Conservation (phyloP, 2,329 filamentous ascomycete species). For the Phaeosphaeriaceae sp. region DNA sequence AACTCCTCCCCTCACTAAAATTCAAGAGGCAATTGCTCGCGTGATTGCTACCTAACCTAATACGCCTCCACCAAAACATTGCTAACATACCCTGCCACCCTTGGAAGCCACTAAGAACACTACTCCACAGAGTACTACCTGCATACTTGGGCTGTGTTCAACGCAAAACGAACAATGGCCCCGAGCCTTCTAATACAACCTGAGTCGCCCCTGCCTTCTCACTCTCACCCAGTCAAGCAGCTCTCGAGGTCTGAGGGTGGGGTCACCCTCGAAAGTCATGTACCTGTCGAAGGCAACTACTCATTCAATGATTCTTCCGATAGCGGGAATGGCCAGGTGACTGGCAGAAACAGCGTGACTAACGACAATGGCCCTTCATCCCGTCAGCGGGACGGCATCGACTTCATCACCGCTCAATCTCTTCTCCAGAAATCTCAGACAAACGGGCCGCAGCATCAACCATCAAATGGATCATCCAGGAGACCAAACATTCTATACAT, state of each 20-base stretch:
- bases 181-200: conserved; percentile 37
- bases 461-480: conserved; percentile 19
- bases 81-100: too few species aligned
- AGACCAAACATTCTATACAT: conserved; percentile 87
- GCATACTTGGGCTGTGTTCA: too few species aligned
- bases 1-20: conserved; percentile 2
- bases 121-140: too few species aligned
- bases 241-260: conserved; percentile 21
- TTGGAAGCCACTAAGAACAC: too few species aligned
- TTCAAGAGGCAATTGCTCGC: conserved; percentile 3
- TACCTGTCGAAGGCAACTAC: conserved; percentile 20
- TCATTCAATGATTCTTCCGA: conserved; percentile 20
- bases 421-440: conserved; percentile 32
- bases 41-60: conserved; percentile 7
- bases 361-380: conserved; percentile 15
- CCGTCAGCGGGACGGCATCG: conserved; percentile 19
- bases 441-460: conserved; percentile 26
- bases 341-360: conserved; percentile 18
- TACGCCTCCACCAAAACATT: too few species aligned
- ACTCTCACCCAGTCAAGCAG: conserved; percentile 23
- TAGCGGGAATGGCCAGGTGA: conserved; percentile 16
- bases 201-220: conserved; percentile 26
- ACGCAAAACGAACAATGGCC: conserved; percentile 27
- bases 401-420: conserved; percentile 37
- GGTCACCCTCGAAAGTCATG: conserved; percentile 31